A percentile compares a stretch with the other conserved stretches of the same genome.
Conservation (phyloP, 139 green algal genomes). For the Tetraselmis chui region DNA sequence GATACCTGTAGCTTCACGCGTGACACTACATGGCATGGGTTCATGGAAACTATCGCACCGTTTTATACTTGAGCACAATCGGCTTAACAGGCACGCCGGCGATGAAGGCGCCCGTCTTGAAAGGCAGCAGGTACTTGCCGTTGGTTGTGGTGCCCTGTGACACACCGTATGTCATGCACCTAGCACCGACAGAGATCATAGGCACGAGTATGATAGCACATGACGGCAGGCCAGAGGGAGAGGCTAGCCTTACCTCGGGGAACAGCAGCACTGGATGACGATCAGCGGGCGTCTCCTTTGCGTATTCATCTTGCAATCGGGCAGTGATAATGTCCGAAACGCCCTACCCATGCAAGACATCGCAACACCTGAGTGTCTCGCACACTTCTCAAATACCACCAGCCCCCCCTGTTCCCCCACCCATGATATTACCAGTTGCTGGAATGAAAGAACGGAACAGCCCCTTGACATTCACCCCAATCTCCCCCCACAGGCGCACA, state of each 20-base stretch:
- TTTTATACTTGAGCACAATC: conserved; percentile 64
- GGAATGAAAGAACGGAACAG: too few species aligned
- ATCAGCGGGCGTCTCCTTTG: not conserved
- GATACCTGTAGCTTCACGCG: not conserved
- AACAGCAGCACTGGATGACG: conserved; percentile 3
- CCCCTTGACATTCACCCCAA: too few species aligned
- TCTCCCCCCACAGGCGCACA: too few species aligned
- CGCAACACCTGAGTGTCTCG: too few species aligned
- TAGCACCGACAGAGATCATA: too few species aligned
- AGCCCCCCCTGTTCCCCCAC: too few species aligned
- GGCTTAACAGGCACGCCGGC: conserved; percentile 76
- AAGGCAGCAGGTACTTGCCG: conserved; percentile 76
- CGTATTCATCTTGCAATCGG: not conserved
- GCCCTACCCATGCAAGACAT: not conserved
- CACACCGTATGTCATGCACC: too few species aligned
- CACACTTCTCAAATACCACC: too few species aligned
- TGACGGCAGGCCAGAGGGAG: too few species aligned
- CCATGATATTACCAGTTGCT: too few species aligned
- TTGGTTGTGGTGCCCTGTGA: conserved; percentile 88
- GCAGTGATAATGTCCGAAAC: not conserved
- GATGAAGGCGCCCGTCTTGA: conserved; percentile 86
- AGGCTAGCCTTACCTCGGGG: not conserved
- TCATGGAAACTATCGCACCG: conserved; percentile 12
- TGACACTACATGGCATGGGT: not conserved
- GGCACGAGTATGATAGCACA: too few species aligned